A percentile compares a stretch with the other conserved stretches of the same genome.
Conservation (phyloP, 306 rosid genomes). For the Betula pendula region DNA sequence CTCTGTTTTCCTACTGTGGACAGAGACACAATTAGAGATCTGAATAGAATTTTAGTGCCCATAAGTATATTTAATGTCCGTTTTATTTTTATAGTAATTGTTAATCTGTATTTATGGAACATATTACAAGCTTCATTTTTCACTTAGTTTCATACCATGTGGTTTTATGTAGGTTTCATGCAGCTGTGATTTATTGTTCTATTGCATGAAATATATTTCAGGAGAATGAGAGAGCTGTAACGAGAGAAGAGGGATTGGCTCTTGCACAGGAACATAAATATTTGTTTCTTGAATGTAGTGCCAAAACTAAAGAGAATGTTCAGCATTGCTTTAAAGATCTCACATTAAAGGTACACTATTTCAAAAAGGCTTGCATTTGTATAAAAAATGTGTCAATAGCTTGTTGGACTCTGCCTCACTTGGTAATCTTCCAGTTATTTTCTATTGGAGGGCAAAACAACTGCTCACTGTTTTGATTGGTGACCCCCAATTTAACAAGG, state of each 20-base stretch:
- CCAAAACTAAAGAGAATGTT: slow-evolving; percentile 81
- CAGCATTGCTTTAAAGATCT: slow-evolving; percentile 75
- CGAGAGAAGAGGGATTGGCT: slow-evolving; percentile 78
- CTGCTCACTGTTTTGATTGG: not conserved
- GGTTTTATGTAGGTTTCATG: not conserved
- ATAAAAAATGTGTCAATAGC: not conserved
- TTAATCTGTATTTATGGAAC: too few relatives aligned
- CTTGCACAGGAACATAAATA: slow-evolving; percentile 71
- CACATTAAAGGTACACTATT: slow-evolving; percentile 54
- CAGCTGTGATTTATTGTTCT: not conserved
- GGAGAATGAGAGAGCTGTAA: slow-evolving; percentile 76
- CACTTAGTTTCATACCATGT: not conserved
- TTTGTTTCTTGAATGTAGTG: slow-evolving; percentile 81
- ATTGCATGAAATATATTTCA: slow-evolving; percentile 24
- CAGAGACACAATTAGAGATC: not conserved
- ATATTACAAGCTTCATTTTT: not conserved
- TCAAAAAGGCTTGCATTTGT: not conserved
- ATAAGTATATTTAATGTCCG: not conserved
- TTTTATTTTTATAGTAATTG: not conserved
- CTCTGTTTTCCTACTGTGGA: slow-evolving; percentile 1
- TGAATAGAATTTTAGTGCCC: not conserved
- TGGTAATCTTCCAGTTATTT: not conserved
- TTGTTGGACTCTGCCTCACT: slow-evolving; percentile 5
- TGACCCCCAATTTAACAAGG: not conserved
- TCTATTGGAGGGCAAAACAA: not conserved